phyloP scores from a whole-genome alignment of 352 stramenopile genomes.

The Phytophthora macrochlamydospora region DNA sequence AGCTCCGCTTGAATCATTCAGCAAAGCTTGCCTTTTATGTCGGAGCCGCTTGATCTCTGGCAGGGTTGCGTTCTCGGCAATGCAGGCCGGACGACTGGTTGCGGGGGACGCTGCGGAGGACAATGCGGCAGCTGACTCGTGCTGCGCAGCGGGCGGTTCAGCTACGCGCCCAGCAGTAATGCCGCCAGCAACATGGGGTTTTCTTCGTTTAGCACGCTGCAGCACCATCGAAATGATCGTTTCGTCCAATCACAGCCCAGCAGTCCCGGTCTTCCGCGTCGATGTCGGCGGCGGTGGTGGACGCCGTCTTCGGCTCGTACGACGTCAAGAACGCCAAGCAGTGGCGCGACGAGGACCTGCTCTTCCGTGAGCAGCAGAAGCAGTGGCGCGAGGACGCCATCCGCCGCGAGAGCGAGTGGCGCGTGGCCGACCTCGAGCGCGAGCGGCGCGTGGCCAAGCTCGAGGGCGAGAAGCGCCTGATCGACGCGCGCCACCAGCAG shows the following conservation, averaged over 20 bases:
- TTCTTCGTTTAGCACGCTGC: background rate
- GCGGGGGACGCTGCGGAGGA: background rate
- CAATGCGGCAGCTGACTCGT: background rate
- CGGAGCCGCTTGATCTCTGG: background rate
- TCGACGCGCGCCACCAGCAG: constrained; percentile 73
- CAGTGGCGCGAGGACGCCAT: constrained; percentile 84
- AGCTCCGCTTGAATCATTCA: no score
- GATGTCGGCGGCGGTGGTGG: constrained; percentile 62
- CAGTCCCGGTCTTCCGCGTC: constrained; percentile 2
- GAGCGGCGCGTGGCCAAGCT: constrained; percentile 76
- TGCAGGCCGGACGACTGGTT: background rate
- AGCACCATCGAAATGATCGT: background rate
- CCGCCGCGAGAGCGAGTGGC: constrained; percentile 66
- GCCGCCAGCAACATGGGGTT: no score
- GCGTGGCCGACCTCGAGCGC: constrained; percentile 70
- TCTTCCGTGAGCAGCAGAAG: constrained; percentile 77
- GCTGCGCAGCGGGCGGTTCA: no score
- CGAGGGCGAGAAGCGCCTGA: constrained; percentile 78
- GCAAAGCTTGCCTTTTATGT: no score
- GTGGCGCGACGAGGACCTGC: constrained; percentile 81
- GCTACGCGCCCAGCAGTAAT: no score
- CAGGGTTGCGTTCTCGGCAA: no score
- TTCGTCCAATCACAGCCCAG: background rate
- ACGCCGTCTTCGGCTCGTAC: constrained; percentile 85
- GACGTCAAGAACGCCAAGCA: constrained; percentile 87